Base-by-base conservation (phyloP, 2,329 filamentous ascomycete genomes). In the Aspergillus sp. region DNA sequence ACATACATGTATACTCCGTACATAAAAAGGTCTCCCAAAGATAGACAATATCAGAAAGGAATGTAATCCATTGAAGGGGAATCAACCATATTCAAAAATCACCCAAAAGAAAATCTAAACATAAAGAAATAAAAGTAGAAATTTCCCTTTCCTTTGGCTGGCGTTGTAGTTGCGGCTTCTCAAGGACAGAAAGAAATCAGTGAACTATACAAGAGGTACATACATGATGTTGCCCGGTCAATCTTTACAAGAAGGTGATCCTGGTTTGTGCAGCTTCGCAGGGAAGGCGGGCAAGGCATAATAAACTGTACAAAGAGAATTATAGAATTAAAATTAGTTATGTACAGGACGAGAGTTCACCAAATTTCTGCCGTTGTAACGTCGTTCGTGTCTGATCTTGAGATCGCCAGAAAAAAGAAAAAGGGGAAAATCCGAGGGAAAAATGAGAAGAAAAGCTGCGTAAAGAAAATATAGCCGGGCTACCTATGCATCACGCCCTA, bases 321-420 rank as follows among this genome's bases (percentile, higher is more conserved):
- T 42, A 39, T 59, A 62, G 47, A 59, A 64, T 64, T 64, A 64
- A 35, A 60, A 63, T 63, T 64, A 63, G 41, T 48, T 61, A 59
- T 63, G 55, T 63, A 65, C 62, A 62, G 48, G 48, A n/a, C 40
- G 51, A 46, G 49, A 49, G 49, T 52, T 35, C 35, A 52, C 51
- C 45, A 39, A 19, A 47, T 49, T 52, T 51, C 52, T 57, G 51
- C 57, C 54, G 50, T 56, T 52, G 51, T 54, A 50, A 51, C 12
- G 12, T 38, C 36, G 36, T 39, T 39, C 36, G 36, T 39, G 36
- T 39, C 47, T 53, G 52, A 52, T 53, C 48, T 53, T 56, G 48
- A 49, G 50, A 48, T 39, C 36, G 36, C 36, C 36, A 39, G 36
- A 39, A 27, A 39, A 39, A 26, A 10, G 27, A 26, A 53, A 43